Base-by-base conservation (phyloP, 2,329 filamentous ascomycete species). In the Monilinia aucupariae region DNA sequence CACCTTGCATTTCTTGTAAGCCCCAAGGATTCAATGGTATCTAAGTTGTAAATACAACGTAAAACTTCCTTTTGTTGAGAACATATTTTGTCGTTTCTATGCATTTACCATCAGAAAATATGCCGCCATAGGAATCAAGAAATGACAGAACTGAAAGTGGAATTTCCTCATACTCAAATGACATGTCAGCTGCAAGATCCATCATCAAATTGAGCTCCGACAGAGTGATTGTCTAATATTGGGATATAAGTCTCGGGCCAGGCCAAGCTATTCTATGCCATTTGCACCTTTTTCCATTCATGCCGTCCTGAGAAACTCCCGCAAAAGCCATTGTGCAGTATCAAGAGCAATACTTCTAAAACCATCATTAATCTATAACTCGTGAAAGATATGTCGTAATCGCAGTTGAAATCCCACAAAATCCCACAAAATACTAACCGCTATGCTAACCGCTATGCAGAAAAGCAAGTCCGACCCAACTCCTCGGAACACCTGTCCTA, bases 401-500 rank as follows among this genome's bases (percentile, higher is more conserved):
- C 41, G n/a, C 1, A 47, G 54, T 41, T 15, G 48, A 34, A 20
- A 47, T 30, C 27, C 27, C 27, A 30, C 27, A n/a, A 32, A 56
- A 25, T 10, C 4, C 20, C 39, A 12, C 12, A 47, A 34, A 47
- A 58, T 58, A 13, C 30, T 34, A 47, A 22, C 3, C 30, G 30
- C 54, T 47, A 47, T 34, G 54, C 54, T 58, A 47, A 22, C 3
- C 30, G 30, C 54, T 47, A 47, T 34, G 54, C 54, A 47, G 13
- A 58, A 58, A 47, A 58, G 27, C 54, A 37, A 58, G n/a, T 58
- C n/a, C n/a, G 25, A 47, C n/a, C 8, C 41, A 47, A 34, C 13
- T 41, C 43, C 20, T 45, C 15, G n/a, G 41, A 58, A 58, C 54
- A 47, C 54, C 54, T 13, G 22, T 30, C 52, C 37, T 54, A 54